Evolutionary conservation across 1,284 basidiomycete genomes (phyloP).

Genomic region (Athelia psychrophila): DNA sequence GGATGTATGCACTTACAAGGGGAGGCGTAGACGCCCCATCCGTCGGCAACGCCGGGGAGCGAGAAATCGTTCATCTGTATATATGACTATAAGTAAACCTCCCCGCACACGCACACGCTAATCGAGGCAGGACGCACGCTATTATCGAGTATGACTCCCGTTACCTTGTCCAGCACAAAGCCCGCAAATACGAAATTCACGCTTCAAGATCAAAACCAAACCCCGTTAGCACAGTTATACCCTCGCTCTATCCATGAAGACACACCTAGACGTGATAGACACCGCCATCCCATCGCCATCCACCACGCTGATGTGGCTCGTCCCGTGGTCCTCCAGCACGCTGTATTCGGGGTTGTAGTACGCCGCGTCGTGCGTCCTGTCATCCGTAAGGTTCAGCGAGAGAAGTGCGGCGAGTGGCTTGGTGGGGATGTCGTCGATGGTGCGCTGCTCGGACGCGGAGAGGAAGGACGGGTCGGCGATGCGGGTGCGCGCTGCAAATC

Average conservation of each 20-base stretch:
- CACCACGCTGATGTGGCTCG: conserved; percentile 81
- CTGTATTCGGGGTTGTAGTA: conserved; percentile 89
- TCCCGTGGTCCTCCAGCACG: conserved; percentile 80
- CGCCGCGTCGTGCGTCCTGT: conserved; percentile 72
- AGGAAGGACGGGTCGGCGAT: conserved; percentile 74
- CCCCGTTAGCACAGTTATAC: too few species aligned
- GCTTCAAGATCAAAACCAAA: too few species aligned
- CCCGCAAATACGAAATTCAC: conserved; percentile 91
- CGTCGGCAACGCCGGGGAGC: conserved; percentile 76
- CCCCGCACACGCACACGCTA: neutral
- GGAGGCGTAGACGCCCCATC: conserved; percentile 81
- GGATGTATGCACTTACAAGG: conserved; percentile 54
- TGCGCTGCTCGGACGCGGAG: conserved; percentile 42
- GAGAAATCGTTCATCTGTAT: conserved; percentile 85
- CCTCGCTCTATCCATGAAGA: conserved; percentile 79
- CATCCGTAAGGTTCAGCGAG: conserved; percentile 73
- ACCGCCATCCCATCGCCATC: conserved; percentile 87
- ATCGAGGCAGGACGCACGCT: conserved; percentile 42
- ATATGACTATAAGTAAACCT: conserved; percentile 4
- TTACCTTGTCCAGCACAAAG: conserved; percentile 77
- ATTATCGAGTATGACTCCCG: conserved; percentile 88
- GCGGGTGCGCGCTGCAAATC: conserved; percentile 76
- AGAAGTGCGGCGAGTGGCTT: conserved; percentile 68
- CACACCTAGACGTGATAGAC: conserved; percentile 82
- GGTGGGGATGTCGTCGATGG: conserved; percentile 67